Percentiles rank a stretch among this genome's conserved stretches.
These are phyloP conservation scores for Penicillium sp. DNA, from an alignment of 2,329 filamentous ascomycete species.

Conservation along the genomic window DNA sequence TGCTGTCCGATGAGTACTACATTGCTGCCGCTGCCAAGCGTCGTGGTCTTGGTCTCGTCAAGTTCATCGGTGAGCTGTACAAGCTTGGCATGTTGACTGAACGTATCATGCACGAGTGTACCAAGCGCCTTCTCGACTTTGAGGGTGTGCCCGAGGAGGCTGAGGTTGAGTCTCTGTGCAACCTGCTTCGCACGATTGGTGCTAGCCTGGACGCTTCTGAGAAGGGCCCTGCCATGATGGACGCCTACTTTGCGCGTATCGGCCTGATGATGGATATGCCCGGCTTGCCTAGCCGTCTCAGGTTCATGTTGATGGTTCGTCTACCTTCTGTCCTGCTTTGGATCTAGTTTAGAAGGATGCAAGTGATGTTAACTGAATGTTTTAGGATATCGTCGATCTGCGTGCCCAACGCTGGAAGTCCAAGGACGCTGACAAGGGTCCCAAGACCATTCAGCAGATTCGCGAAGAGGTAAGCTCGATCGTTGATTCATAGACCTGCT, in stretches of 20 bases:
- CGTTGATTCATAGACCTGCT: background rate
- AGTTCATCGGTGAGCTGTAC: constrained; percentile 99
- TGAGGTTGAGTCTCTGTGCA: constrained; percentile 92
- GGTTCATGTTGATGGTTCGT: constrained; percentile 86
- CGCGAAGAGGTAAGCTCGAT: constrained; percentile 66
- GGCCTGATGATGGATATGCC: constrained; percentile 76
- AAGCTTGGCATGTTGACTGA: constrained; percentile 98
- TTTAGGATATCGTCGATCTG: constrained; percentile 80
- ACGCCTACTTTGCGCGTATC: constrained; percentile 91
- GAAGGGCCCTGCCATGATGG: constrained; percentile 83
- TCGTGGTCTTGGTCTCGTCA: constrained; percentile 93
- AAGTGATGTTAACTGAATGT: constrained; percentile 11
- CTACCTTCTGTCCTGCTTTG: background rate
- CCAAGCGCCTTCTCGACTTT: constrained; percentile 95
- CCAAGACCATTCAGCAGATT: constrained; percentile 94
- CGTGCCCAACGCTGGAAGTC: constrained; percentile 76
- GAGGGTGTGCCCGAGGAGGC: constrained; percentile 91
- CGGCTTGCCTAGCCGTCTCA: constrained; percentile 80
- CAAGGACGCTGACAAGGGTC: constrained; percentile 90
- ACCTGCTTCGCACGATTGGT: constrained; percentile 89
- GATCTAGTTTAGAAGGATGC: background rate
- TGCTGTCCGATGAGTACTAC: constrained; percentile 98
- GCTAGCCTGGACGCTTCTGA: constrained; percentile 79
- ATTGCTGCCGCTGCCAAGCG: constrained; percentile 90
- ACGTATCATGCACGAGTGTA: constrained; percentile 98